phyloP scores from a whole-genome alignment of 2,329 filamentous ascomycete genomes.

The Colletotrichum sp. region DNA sequence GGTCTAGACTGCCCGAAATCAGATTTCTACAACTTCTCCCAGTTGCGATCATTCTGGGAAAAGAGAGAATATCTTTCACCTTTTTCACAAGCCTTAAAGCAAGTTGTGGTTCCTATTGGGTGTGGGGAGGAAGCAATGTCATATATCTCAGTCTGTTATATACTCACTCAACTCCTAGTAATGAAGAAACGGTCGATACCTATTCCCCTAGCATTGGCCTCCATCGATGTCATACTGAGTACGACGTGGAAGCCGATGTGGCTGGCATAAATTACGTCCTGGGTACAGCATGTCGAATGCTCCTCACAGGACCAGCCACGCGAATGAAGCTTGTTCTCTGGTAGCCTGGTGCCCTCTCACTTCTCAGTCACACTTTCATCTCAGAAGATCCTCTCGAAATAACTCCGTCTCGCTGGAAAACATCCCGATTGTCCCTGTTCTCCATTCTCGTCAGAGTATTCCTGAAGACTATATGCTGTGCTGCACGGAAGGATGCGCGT shows the following conservation, averaged over 20 bases:
- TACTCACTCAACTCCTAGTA: neutral
- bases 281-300: neutral
- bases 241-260: neutral
- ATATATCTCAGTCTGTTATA: neutral
- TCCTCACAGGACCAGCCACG: neutral
- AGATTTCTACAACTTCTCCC: neutral
- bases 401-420: fast-evolving
- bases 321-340: neutral
- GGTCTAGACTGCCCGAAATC: neutral
- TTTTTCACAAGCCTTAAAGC: neutral
- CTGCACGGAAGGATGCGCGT: neutral
- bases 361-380: neutral
- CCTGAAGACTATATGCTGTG: fast-evolving
- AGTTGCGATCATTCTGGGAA: neutral
- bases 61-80: neutral
- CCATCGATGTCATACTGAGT: fast-evolving
- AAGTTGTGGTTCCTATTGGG: neutral
- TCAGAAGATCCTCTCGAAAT: neutral
- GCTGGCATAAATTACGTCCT: neutral
- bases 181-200: neutral
- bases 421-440: neutral
- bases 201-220: neutral
- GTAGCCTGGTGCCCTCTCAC: neutral
- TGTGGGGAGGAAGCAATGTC: neutral
- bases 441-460: neutral